A percentile compares a stretch with the other conserved stretches of the same genome.
Evolutionary conservation across 768 basidiomycete genomes (phyloP).

Genomic region (Boletus coccyginus): DNA sequence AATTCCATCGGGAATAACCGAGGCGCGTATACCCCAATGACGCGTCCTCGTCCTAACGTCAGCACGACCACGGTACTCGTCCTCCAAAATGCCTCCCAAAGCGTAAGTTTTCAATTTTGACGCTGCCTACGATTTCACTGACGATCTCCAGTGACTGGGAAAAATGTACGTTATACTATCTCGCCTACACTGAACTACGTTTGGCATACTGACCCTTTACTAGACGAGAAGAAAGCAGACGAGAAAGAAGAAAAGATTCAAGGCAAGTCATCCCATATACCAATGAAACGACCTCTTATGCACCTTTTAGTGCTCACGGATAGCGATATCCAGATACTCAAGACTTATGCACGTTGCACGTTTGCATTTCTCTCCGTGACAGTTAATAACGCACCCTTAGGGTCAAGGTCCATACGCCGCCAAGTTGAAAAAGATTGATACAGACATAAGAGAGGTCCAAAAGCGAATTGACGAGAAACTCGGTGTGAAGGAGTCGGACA

Average conservation of each 20-base stretch:
- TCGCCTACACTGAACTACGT: neutral
- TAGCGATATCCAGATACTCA: constrained; percentile 97
- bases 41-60: constrained; percentile 32
- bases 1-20: constrained; percentile 27
- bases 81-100: constrained; percentile 83
- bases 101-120: constrained; percentile 56
- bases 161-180: constrained; percentile 65
- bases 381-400: constrained; percentile 38
- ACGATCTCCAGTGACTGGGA: constrained; percentile 85
- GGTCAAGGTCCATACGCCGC: constrained; percentile 97
- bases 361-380: neutral
- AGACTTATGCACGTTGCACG: constrained; percentile 78
- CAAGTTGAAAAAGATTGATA: constrained; percentile 83
- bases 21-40: constrained; percentile 31
- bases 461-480: constrained; percentile 98
- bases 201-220: constrained; percentile 5
- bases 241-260: constrained; percentile 93
- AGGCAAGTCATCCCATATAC: constrained; percentile 43
- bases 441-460: constrained; percentile 93
- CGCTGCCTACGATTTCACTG: neutral
- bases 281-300: constrained; percentile 6
- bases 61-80: constrained; percentile 21
- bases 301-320: constrained; percentile 78
- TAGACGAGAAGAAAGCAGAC: constrained; percentile 84
- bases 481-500: constrained; percentile 98